These are phyloP conservation scores for Aspergillus egyptiacus DNA, from an alignment of 495 filamentous ascomycete genomes.

Conservation along the genomic window DNA sequence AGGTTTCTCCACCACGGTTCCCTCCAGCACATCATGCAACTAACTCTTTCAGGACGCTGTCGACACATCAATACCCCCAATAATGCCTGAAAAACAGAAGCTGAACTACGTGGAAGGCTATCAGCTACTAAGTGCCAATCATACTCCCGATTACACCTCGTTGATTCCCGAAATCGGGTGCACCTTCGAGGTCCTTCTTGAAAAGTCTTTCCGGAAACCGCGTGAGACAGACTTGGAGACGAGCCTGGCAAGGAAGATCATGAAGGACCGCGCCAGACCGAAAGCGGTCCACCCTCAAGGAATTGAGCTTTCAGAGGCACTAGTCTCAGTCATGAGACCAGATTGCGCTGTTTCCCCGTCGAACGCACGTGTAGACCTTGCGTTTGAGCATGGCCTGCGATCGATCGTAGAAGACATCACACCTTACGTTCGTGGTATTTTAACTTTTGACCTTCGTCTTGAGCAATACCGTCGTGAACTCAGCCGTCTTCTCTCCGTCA, in stretches of 20 bases:
- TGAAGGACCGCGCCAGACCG: constrained; percentile 19
- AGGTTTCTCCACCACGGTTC: constrained; percentile 9
- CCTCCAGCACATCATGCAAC: constrained; percentile 9
- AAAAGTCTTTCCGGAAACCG: constrained; percentile 29
- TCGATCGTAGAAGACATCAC: constrained; percentile 70
- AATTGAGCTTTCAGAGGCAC: constrained; percentile 25
- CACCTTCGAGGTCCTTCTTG: constrained; percentile 32
- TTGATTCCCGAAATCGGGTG: constrained; percentile 30
- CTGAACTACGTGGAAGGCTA: constrained; percentile 61
- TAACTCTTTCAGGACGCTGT: constrained; percentile 41
- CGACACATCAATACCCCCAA: constrained; percentile 56
- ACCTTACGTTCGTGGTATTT: constrained; percentile 77
- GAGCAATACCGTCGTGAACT: constrained; percentile 59
- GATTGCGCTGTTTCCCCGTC: constrained; percentile 23
- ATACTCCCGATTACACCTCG: constrained; percentile 36
- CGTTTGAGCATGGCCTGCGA: constrained; percentile 62
- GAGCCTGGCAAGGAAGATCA: constrained; percentile 21
- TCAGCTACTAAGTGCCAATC: constrained; percentile 51
- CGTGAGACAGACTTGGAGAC: constrained; percentile 20
- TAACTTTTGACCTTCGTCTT: constrained; percentile 63
- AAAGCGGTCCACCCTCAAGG: constrained; percentile 12
- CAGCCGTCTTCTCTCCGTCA: constrained; percentile 54
- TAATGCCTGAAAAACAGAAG: constrained; percentile 52
- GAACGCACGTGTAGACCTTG: constrained; percentile 44
- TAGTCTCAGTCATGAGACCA: constrained; percentile 33